Evolutionary conservation across 1,139 yeast species (phyloP).

Genomic region (Suhomyces coccinellae): DNA sequence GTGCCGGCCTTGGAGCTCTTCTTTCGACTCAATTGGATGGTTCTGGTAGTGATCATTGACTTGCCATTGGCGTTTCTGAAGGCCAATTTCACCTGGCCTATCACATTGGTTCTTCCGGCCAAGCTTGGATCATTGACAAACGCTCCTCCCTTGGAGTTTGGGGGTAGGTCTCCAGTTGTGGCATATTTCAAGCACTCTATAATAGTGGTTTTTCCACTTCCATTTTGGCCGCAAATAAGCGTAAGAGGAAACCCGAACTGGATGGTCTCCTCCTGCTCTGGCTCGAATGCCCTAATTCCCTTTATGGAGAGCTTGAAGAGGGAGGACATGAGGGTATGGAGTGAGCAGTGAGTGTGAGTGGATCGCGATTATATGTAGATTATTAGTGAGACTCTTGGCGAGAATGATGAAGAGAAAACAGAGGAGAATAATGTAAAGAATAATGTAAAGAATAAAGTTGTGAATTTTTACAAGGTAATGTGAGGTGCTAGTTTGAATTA

Average conservation of each 20-base stretch:
- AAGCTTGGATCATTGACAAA: slow-evolving; percentile 92
- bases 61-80: slow-evolving; percentile 73
- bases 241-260: slow-evolving; percentile 91
- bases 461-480: background rate
- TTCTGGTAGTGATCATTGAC: slow-evolving; percentile 82
- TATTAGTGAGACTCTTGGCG: background rate
- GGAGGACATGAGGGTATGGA: slow-evolving; percentile 53
- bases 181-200: slow-evolving; percentile 93
- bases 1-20: slow-evolving; percentile 34
- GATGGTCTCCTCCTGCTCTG: slow-evolving; percentile 78
- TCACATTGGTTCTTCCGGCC: slow-evolving; percentile 71
- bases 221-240: slow-evolving; percentile 92
- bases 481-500: no score
- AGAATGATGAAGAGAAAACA: background rate
- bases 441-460: background rate
- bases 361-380: background rate
- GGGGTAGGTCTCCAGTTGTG: slow-evolving; percentile 95
- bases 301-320: slow-evolving; percentile 78
- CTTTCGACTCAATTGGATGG: slow-evolving; percentile 70
- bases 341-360: background rate
- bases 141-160: slow-evolving; percentile 95
- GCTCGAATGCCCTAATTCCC: slow-evolving; percentile 90
- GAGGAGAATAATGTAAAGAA: no score
- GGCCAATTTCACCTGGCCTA: slow-evolving; percentile 89
- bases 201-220: slow-evolving; percentile 97